phyloP scores from a whole-genome alignment of 257 asterid species.

The Jacaranda copaia region DNA sequence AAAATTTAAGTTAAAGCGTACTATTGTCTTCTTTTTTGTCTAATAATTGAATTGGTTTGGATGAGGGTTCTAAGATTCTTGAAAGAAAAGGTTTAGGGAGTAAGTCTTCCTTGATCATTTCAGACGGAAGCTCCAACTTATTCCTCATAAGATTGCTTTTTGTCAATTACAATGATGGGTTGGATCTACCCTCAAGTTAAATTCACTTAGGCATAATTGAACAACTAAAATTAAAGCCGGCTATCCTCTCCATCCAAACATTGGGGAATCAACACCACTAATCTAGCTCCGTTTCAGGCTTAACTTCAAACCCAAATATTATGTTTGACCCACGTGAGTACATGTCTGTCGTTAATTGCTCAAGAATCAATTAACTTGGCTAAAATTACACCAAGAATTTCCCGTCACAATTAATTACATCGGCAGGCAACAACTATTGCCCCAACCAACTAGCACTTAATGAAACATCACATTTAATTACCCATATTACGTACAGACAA shows the following conservation, averaged over 20 bases:
- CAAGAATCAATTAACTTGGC: too few relatives aligned
- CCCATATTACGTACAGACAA: background rate
- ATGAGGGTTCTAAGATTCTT: background rate
- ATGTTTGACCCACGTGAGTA: too few relatives aligned
- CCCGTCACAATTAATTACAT: too few relatives aligned
- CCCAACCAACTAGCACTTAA: conserved; percentile 19
- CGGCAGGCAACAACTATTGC: background rate
- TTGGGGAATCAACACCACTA: background rate
- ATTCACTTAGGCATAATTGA: too few relatives aligned
- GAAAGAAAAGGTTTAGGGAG: too few relatives aligned
- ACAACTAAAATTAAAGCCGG: too few relatives aligned
- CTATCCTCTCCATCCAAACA: background rate
- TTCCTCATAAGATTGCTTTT: background rate
- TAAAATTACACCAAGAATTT: too few relatives aligned
- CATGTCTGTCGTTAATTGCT: too few relatives aligned
- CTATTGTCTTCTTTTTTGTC: background rate
- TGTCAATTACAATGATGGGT: background rate
- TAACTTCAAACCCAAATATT: too few relatives aligned
- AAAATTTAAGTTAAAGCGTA: too few relatives aligned
- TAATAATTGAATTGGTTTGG: background rate
- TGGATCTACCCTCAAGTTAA: background rate
- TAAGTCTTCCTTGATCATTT: too few relatives aligned
- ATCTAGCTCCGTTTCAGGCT: too few relatives aligned
- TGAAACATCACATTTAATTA: background rate
- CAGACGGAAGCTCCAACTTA: background rate